Conservation (phyloP, 179 eudicot genomes). For the Camellia oleifera region DNA sequence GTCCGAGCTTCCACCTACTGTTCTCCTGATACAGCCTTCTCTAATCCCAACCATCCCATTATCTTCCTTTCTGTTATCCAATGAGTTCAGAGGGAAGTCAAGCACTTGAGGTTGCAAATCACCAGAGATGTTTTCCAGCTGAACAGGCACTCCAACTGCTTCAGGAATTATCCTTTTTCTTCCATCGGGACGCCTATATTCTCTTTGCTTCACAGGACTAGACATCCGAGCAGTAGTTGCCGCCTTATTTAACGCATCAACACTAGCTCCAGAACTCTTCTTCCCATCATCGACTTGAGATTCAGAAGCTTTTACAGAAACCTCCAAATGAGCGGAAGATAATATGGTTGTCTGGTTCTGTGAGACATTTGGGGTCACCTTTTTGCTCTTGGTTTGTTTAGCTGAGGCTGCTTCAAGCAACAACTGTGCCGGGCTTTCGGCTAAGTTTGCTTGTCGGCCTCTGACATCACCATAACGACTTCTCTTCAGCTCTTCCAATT, state of each 20-base stretch:
- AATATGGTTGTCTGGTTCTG: constrained; percentile 38
- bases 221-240: constrained; percentile 45
- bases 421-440: constrained; percentile 93
- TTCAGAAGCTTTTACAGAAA: constrained; percentile 41
- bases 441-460: constrained; percentile 86
- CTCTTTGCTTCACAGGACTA: constrained; percentile 95
- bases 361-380: constrained; percentile 34
- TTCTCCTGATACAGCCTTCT: constrained; percentile 49
- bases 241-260: constrained; percentile 53
- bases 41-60: constrained; percentile 32
- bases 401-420: constrained; percentile 93
- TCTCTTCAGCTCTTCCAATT: constrained; percentile 75
- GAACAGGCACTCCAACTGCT: constrained; percentile 77
- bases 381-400: constrained; percentile 59
- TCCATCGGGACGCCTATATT: constrained; percentile 95
- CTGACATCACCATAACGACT: constrained; percentile 95
- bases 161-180: constrained; percentile 96
- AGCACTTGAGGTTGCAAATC: constrained; percentile 37
- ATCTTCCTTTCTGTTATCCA: constrained; percentile 35
- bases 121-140: constrained; percentile 47
- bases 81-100: constrained; percentile 41
- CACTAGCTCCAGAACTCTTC: constrained; percentile 41
- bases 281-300: constrained; percentile 54
- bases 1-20: constrained; percentile 45
- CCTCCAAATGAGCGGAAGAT: constrained; percentile 41